Evolutionary conservation across 1,284 basidiomycete genomes (phyloP), one percentile per base, ranked within the genome.

Genomic region (Austroboletus rostrupii): DNA sequence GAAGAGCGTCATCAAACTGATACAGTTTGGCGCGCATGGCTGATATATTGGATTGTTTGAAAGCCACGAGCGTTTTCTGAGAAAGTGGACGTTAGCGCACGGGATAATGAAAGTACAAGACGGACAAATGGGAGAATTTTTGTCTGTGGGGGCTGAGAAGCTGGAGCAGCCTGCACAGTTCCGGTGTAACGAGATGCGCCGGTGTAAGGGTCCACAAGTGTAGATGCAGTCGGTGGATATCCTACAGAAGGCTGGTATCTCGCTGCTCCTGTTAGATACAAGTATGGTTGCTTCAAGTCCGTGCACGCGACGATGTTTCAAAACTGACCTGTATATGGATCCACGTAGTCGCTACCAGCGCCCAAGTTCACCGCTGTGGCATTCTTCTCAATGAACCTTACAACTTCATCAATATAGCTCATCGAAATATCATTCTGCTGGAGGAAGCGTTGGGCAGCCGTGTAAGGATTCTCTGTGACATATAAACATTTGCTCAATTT

Each of bases 381-480:
- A 59, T 96, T 97, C 70, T 90, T 90, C 68, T 97, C 89, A 52
- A 99, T 98, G 69, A 98, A 99, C 43, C 79, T 76, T 26, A 92
- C 95, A 17, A 99, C 89, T 69, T 99, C 83, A 59, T 99, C 96
- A 19, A 92, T 71, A 64, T 98, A 96, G 8, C 75, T 77, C 53
- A 83, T 64, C 0, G 96, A 89, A 14, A 99, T 76, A 35, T 98
- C 87, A 65, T 99, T 88, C 52, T 74, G 74, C 53, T 87, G 77
- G 43, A 99, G 72, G 76, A 99, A 99, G 28, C 81, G 80, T 65
- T 96, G 90, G 0, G 97, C 97, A 1, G 93, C 95, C 31, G 74
- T 69, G 70, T 87, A 98, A 0, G 96, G 88, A 67, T 98, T 98
- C 58, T 99, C 96, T 95, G 61, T 6, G 26, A 11, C 10, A 38